Conservation (phyloP, 2,329 filamentous ascomycete species). For the Fusarium miscanthi region DNA sequence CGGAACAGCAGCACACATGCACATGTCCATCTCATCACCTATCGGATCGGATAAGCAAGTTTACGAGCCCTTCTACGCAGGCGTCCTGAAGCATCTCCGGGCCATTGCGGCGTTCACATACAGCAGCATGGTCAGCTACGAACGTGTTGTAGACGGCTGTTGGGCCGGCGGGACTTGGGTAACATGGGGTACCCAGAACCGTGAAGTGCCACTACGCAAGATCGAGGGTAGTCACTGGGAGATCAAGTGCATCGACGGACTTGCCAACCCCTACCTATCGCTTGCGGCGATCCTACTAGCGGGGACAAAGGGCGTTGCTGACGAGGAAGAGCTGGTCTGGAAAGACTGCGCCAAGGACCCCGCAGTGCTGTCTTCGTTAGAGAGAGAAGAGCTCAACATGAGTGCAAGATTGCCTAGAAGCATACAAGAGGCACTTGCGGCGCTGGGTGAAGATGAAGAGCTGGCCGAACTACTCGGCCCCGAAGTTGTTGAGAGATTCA, state of each 20-base stretch:
- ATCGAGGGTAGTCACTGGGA: slow-evolving; percentile 79
- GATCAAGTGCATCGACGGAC: slow-evolving; percentile 79
- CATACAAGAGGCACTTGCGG: slow-evolving; percentile 65
- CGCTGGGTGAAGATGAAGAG: slow-evolving; percentile 59
- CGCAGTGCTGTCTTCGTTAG: slow-evolving; percentile 57
- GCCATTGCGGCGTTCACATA: slow-evolving; percentile 77
- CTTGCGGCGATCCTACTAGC: slow-evolving; percentile 50
- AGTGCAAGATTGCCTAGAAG: slow-evolving; percentile 63
- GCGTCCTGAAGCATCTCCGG: slow-evolving; percentile 73
- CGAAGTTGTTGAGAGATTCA: slow-evolving; percentile 66
- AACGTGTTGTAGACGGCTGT: slow-evolving; percentile 72
- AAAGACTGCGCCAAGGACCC: slow-evolving; percentile 68
- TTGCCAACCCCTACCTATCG: slow-evolving; percentile 81
- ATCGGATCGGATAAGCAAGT: slow-evolving; percentile 53
- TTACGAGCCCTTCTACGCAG: slow-evolving; percentile 77
- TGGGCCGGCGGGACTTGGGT: slow-evolving; percentile 86
- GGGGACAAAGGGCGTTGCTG: slow-evolving; percentile 44
- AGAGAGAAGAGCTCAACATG: slow-evolving; percentile 66
- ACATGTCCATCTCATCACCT: slow-evolving; percentile 71
- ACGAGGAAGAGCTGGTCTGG: slow-evolving; percentile 55
- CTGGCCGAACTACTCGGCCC: slow-evolving; percentile 60
- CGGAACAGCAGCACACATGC: slow-evolving; percentile 76
- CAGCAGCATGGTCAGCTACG: slow-evolving; percentile 74
- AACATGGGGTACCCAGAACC: slow-evolving; percentile 84
- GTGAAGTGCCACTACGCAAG: slow-evolving; percentile 78